These are phyloP conservation scores for Castanea crenata DNA, from an alignment of 306 rosid genomes.

Conservation along the genomic window DNA sequence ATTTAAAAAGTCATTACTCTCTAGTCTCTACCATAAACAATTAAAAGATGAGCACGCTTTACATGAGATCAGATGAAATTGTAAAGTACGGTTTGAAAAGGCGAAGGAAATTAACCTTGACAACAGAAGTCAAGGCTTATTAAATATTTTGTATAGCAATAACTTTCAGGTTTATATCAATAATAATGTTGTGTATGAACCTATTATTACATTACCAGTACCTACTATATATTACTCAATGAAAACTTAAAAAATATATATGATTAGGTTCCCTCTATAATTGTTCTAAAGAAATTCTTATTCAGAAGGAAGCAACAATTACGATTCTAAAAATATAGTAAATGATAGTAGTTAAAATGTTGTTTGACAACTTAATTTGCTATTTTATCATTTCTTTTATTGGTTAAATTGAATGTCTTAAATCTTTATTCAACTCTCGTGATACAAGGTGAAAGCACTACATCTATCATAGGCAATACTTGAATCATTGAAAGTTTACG, in stretches of 20 bases:
- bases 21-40: too few relatives aligned
- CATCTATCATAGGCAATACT: not conserved
- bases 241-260: not conserved
- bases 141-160: too few relatives aligned
- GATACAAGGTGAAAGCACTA: not conserved
- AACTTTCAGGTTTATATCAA: not conserved
- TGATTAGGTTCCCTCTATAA: not conserved
- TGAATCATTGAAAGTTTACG: not conserved
- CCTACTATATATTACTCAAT: too few relatives aligned
- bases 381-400: not conserved
- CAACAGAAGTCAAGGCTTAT: too few relatives aligned
- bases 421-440: not conserved
- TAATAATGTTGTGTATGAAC: not conserved
- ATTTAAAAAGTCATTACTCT: too few relatives aligned
- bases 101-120: too few relatives aligned
- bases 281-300: not conserved
- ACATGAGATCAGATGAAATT: too few relatives aligned
- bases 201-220: not conserved
- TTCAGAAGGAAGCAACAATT: not conserved
- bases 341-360: not conserved
- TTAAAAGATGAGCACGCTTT: too few relatives aligned
- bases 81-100: too few relatives aligned
- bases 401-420: not conserved
- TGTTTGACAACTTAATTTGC: not conserved
- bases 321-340: not conserved